Conservation (phyloP, 495 filamentous ascomycete genomes). For the Staphylotrichum longicolle region DNA sequence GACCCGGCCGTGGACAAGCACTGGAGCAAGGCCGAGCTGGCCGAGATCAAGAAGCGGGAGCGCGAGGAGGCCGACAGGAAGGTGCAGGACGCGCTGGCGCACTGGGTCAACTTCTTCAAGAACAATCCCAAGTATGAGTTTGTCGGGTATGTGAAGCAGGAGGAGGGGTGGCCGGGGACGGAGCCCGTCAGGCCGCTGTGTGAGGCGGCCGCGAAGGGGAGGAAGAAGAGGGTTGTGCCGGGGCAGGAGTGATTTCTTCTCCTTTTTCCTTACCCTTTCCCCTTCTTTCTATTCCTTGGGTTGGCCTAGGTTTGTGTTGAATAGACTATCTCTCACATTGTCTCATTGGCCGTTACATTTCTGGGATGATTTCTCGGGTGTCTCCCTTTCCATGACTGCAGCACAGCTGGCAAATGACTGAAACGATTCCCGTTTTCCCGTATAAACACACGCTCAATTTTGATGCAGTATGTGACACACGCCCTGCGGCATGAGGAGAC, state of each 20-base stretch:
- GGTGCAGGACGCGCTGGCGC: constrained; percentile 56
- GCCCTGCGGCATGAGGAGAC: background rate
- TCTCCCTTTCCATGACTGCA: no score
- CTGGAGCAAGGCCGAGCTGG: constrained; percentile 53
- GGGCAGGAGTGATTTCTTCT: constrained; percentile 19
- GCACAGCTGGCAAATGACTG: no score
- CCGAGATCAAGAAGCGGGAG: constrained; percentile 53
- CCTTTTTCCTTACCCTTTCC: no score
- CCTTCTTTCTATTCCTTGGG: no score
- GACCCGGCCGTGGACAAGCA: constrained; percentile 54
- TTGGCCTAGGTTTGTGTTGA: background rate
- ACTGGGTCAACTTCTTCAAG: constrained; percentile 76
- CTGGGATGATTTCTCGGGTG: no score
- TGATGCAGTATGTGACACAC: constrained; percentile 11
- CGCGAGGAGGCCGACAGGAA: constrained; percentile 50
- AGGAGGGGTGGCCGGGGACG: constrained; percentile 47
- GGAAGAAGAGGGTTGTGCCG: constrained; percentile 43
- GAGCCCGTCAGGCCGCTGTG: constrained; percentile 46
- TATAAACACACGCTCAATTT: constrained; percentile 2
- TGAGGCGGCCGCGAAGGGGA: constrained; percentile 42
- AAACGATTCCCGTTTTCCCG: no score
- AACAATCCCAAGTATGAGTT: constrained; percentile 71
- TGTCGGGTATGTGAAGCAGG: constrained; percentile 62
- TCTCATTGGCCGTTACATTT: background rate
- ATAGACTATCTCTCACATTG: background rate